Conservation (phyloP, 1,139 yeast genomes). For the Candida neerlandica region DNA sequence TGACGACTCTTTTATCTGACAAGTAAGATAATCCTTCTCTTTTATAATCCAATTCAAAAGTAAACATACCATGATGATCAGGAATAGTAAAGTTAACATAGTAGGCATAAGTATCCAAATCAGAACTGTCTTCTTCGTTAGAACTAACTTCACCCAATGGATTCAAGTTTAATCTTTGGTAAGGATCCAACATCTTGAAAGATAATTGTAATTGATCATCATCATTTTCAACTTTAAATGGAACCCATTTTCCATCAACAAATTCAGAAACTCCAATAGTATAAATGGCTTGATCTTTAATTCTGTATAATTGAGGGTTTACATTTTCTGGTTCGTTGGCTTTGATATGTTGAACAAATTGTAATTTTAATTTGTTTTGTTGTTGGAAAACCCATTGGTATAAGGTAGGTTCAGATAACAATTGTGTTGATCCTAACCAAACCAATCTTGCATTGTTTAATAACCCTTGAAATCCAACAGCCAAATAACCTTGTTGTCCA, state of each 20-base stretch:
- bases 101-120: constrained; percentile 42
- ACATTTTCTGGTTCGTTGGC: constrained; percentile 41
- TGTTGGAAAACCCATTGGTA: constrained; percentile 78
- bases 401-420: constrained; percentile 55
- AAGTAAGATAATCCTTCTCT: constrained; percentile 78
- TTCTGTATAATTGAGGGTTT: constrained; percentile 60
- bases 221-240: constrained; percentile 49
- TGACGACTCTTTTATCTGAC: constrained; percentile 66
- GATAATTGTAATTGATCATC: constrained; percentile 75
- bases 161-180: constrained; percentile 70
- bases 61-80: constrained; percentile 96
- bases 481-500: constrained; percentile 77
- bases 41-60: constrained; percentile 77
- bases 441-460: constrained; percentile 73
- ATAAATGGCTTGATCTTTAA: constrained; percentile 68
- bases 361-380: constrained; percentile 62
- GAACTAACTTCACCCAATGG: constrained; percentile 45
- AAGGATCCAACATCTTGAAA: constrained; percentile 91
- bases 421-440: constrained; percentile 74
- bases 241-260: constrained; percentile 66
- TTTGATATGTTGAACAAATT: constrained; percentile 54
- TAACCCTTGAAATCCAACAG: constrained; percentile 79
- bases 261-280: constrained; percentile 70
- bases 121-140: constrained; percentile 31
- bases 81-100: constrained; percentile 67